Percentiles rank a stretch among this genome's conserved stretches.
Evolutionary conservation across 1,284 basidiomycete species (phyloP).

Genomic region (Trichosporon ovoides): DNA sequence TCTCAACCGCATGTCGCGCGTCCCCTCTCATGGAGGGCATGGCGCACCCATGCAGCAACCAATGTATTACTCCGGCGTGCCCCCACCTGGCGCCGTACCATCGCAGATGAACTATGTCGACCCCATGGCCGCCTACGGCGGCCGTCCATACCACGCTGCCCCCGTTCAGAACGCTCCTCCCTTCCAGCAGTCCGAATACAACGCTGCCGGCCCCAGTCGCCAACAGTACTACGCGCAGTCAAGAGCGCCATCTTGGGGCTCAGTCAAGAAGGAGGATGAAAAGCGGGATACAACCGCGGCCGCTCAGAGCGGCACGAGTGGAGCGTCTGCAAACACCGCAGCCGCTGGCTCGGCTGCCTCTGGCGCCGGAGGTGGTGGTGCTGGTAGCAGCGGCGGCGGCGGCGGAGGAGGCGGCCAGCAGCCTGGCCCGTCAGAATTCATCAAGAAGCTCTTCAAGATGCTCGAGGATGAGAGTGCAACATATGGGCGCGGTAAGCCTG

Average conservation of each 20-base stretch:
- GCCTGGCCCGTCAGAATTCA: conserved; percentile 64
- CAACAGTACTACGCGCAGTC: conserved; percentile 12
- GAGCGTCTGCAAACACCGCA: background rate
- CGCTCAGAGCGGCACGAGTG: too few relatives aligned
- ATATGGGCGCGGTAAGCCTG: conserved; percentile 35
- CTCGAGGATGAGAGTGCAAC: conserved; percentile 41
- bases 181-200: conserved; percentile 11
- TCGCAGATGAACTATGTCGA: conserved; percentile 14
- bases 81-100: conserved; percentile 3
- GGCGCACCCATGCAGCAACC: conserved; percentile 13
- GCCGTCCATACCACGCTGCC: conserved; percentile 4
- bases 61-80: conserved; percentile 14
- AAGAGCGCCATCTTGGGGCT: background rate
- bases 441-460: conserved; percentile 88
- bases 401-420: conserved; percentile 14
- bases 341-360: background rate
- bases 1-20: conserved; percentile 14
- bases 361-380: background rate
- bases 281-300: background rate
- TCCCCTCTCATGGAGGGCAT: conserved; percentile 15
- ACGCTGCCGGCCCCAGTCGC: conserved; percentile 18
- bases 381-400: background rate
- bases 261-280: conserved; percentile 3
- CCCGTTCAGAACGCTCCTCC: background rate
- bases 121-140: conserved; percentile 10